A percentile compares a stretch with the other conserved stretches of the same genome.
Conservation (phyloP, 2,329 filamentous ascomycete species). For the Sporothrix variecibatus region DNA sequence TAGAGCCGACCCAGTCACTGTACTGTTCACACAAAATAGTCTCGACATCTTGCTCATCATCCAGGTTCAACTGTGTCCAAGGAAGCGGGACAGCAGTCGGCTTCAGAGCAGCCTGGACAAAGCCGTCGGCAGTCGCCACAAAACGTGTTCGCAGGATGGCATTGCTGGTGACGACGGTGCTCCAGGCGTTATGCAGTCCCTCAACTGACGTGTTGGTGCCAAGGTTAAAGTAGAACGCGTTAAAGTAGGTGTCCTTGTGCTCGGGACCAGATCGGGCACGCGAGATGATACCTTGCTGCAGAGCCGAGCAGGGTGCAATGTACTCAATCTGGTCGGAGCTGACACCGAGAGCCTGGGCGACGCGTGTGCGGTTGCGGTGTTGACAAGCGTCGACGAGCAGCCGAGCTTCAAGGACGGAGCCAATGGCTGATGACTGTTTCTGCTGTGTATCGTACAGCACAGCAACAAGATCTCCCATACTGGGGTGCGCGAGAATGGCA, state of each 20-base stretch:
- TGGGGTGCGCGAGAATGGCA: conserved; percentile 64
- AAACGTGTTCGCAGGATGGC: conserved; percentile 75
- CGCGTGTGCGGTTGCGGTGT: conserved; percentile 58
- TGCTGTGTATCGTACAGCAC: conserved; percentile 36
- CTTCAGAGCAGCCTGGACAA: conserved; percentile 69
- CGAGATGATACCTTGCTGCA: conserved; percentile 85
- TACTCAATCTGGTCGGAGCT: conserved; percentile 62
- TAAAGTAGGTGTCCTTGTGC: conserved; percentile 67
- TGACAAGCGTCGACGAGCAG: conserved; percentile 65
- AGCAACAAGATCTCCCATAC: conserved; percentile 50
- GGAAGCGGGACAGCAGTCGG: conserved; percentile 36
- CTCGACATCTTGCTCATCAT: conserved; percentile 39
- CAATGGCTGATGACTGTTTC: conserved; percentile 22
- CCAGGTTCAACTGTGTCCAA: conserved; percentile 45
- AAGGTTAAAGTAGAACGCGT: conserved; percentile 67
- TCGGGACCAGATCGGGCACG: conserved; percentile 58
- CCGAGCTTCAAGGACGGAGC: conserved; percentile 49
- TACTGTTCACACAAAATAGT: conserved; percentile 41
- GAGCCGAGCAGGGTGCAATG: conserved; percentile 78
- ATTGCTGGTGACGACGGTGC: conserved; percentile 50
- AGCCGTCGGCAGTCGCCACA: conserved; percentile 71
- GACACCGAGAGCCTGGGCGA: conserved; percentile 56
- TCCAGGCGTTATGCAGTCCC: conserved; percentile 60
- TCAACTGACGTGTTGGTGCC: conserved; percentile 44
- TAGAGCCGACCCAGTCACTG: conserved; percentile 55